phyloP scores from a whole-genome alignment of 164 flowering plant genomes.

The Vitis amurensis region DNA sequence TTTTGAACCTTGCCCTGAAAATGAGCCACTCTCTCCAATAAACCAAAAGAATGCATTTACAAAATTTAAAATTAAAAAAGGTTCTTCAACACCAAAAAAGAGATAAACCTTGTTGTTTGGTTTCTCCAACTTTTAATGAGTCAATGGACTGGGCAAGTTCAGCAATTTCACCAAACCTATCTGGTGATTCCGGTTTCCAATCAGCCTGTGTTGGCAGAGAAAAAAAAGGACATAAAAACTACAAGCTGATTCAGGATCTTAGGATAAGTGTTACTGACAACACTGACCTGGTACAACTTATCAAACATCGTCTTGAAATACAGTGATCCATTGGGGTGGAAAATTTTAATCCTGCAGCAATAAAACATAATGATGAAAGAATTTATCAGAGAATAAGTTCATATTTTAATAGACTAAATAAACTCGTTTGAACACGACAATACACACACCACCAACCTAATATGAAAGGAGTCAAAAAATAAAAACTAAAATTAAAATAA shows the following conservation, averaged over 20 bases:
- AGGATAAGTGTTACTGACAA: not conserved
- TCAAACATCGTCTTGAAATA: slow-evolving; percentile 85
- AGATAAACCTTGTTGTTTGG: slow-evolving; percentile 45
- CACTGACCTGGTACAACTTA: slow-evolving; percentile 87
- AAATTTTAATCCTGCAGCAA: slow-evolving; percentile 79
- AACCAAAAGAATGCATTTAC: not conserved
- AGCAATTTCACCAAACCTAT: slow-evolving; percentile 51
- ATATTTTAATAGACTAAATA: not conserved
- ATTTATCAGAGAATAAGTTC: not conserved
- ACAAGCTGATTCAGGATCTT: not conserved
- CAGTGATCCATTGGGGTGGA: slow-evolving; percentile 76
- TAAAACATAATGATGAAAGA: not conserved
- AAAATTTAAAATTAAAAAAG: not conserved
- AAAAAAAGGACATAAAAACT: not conserved
- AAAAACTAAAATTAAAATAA: too few species aligned
- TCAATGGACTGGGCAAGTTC: slow-evolving; percentile 49
- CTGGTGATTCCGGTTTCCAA: slow-evolving; percentile 70
- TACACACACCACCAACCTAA: not conserved
- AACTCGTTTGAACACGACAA: not conserved
- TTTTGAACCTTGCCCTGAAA: slow-evolving; percentile 62
- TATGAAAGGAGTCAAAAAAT: too few species aligned
- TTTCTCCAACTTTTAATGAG: slow-evolving; percentile 40
- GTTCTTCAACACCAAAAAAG: not conserved
- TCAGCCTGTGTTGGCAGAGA: slow-evolving; percentile 43
- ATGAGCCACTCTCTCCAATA: not conserved